Percentiles rank a stretch among this genome's conserved stretches.
phyloP scores from a whole-genome alignment of 2,329 filamentous ascomycete genomes.

The Sporothrix sp. region DNA sequence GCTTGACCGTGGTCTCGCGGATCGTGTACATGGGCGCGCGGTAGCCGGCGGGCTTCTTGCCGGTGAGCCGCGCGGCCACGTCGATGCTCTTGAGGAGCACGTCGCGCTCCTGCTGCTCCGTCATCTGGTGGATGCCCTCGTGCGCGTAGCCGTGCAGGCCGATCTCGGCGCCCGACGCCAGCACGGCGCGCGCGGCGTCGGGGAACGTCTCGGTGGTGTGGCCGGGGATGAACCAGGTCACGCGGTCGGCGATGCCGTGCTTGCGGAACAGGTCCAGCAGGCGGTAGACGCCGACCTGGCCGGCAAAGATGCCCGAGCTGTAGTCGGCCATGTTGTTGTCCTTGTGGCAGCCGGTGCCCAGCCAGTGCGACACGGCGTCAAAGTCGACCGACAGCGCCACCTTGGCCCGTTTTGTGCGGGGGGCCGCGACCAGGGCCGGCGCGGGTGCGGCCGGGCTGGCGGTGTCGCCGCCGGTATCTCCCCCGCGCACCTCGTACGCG shows the following conservation, averaged over 20 bases:
- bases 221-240: slow-evolving; percentile 42
- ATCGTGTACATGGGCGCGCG: slow-evolving; percentile 40
- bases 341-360: slow-evolving; percentile 39
- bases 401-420: slow-evolving; percentile 14
- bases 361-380: slow-evolving; percentile 43
- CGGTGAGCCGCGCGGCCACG: background rate
- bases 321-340: slow-evolving; percentile 42
- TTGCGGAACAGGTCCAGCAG: slow-evolving; percentile 61
- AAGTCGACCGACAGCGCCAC: slow-evolving; percentile 35
- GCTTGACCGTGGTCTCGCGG: slow-evolving; percentile 36
- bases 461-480: background rate
- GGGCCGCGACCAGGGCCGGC: background rate
- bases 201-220: slow-evolving; percentile 41
- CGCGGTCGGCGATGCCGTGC: slow-evolving; percentile 55
- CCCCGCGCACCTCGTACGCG: slow-evolving; percentile 17
- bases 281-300: slow-evolving; percentile 47
- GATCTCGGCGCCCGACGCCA: slow-evolving; percentile 38
- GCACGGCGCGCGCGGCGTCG: slow-evolving; percentile 31
- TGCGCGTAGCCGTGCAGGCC: slow-evolving; percentile 33
- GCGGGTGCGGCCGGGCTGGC: background rate
- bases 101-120: slow-evolving; percentile 61
- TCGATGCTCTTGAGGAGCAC: slow-evolving; percentile 55
- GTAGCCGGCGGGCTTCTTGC: slow-evolving; percentile 57
- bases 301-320: slow-evolving; percentile 35
- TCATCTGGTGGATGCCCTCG: slow-evolving; percentile 41